Base-by-base conservation (phyloP, 805 yeast species). In the Zygosaccharomyces rouxii region DNA sequence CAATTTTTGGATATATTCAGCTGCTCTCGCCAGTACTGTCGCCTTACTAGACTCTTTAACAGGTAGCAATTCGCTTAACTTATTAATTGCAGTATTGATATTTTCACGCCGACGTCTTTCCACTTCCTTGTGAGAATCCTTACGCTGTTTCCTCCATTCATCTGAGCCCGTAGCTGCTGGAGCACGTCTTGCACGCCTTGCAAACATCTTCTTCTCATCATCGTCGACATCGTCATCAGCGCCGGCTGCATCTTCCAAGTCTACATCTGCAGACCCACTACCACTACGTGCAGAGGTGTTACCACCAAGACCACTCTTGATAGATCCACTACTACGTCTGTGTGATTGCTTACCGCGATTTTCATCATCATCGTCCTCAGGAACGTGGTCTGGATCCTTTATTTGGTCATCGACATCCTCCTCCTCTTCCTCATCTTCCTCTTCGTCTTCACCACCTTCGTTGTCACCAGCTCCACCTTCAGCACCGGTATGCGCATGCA, bases 91-190 rank as follows among this genome's bases (percentile, higher is more conserved):
- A 37, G 76, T 72, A 69, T 89, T 90, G 63, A 90, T 90, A 41
- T 83, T 79, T 64, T 89, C 96, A 62, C 97, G 80, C 68, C 97
- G 80, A 58, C 96, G 81, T 63, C 96, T 78, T 71, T 90, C 97
- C 19, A 90, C 97, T 69, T 90, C 97, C 69, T 89, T 90, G 72
- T 94, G 99, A 68, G 89, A 90, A 59, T 87, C 87, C 60, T 86
- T 83, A 60, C 97, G 81, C 64, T 81, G 80, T 48, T 60, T 59
- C 45, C 59, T 58, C 67, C 67, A 60, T 46, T 59, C 64, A 7
- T 60, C 64, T 5, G 67, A 56, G 19, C 66, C 66, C 11, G 66
- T 51, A 5, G 53, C 53, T 3, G 63, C 56, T n/a, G 60, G 55
- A 2, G 62, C 54, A 48, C 58, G 64, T 26, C 68, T 60, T 5